Percentiles rank a stretch among this genome's conserved stretches.
These are phyloP conservation scores for Rhizopogon rudus DNA, from an alignment of 768 basidiomycete genomes.

Conservation along the genomic window DNA sequence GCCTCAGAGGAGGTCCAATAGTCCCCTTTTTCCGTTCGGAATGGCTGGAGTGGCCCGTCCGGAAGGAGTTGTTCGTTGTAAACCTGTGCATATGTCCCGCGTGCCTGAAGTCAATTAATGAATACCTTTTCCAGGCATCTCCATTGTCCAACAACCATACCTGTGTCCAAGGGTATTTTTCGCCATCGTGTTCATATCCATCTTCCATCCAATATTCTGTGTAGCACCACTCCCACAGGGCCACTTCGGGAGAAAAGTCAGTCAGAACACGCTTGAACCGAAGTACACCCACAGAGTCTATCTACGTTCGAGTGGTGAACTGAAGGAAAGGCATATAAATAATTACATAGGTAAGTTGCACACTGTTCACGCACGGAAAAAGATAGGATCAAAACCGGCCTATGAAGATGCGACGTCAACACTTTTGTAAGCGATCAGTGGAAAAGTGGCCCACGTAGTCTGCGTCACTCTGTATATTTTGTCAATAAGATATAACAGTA, in stretches of 20 bases:
- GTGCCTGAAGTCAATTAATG: constrained; percentile 4
- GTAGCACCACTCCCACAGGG: constrained; percentile 27
- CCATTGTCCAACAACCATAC: constrained; percentile 6
- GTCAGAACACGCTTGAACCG: not conserved
- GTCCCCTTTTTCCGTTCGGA: constrained; percentile 16
- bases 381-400: constrained; percentile 22
- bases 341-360: not conserved
- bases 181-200: constrained; percentile 13
- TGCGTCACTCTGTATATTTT: constrained; percentile 8
- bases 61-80: constrained; percentile 19
- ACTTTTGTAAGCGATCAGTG: not conserved
- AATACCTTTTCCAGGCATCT: not conserved
- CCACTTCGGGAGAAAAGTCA: constrained; percentile 9
- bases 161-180: constrained; percentile 17
- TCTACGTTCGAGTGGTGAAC: constrained; percentile 23
- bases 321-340: not conserved
- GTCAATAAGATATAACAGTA: not conserved
- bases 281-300: constrained; percentile 13
- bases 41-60: constrained; percentile 18
- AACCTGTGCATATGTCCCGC: constrained; percentile 16
- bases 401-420: not conserved
- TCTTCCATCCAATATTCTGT: constrained; percentile 22
- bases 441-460: constrained; percentile 16
- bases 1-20: constrained; percentile 22
- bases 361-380: constrained; percentile 14